Conservation (phyloP, 106 monocot genomes). For the Dendrobium officinale region DNA sequence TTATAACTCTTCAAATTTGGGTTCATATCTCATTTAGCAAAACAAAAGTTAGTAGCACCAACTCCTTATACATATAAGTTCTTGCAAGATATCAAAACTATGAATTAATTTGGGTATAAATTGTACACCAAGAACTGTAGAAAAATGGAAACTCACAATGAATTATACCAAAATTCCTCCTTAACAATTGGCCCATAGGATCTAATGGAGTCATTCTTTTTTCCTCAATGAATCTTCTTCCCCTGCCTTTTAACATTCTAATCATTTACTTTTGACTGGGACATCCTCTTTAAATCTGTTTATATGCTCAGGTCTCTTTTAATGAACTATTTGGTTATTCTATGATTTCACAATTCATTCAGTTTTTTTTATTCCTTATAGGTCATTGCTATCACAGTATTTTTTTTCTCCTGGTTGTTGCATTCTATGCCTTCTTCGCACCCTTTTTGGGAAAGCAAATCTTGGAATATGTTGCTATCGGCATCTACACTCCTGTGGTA, state of each 20-base stretch:
- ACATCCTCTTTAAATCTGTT: neutral
- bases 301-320: neutral
- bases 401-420: conserved; percentile 78
- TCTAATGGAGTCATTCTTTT: neutral
- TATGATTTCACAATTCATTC: neutral
- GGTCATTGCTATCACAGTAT: conserved; percentile 96
- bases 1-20: neutral
- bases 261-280: neutral
- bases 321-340: neutral
- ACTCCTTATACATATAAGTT: too few species aligned
- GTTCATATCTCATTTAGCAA: too few species aligned
- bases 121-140: too few species aligned
- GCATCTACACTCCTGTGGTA: conserved; percentile 90
- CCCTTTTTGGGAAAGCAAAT: conserved; percentile 80
- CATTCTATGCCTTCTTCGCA: conserved; percentile 96
- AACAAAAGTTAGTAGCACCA: too few species aligned
- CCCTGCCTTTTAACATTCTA: neutral
- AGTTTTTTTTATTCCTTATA: conserved; percentile 14
- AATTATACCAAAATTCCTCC: too few species aligned
- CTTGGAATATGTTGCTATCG: conserved; percentile 59
- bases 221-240: neutral
- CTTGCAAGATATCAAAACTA: too few species aligned
- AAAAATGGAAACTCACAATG: too few species aligned
- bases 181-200: too few species aligned
- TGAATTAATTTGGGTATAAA: too few species aligned